Evolutionary conservation across 257 asterid species (phyloP).

Genomic region (Solanum boliviense): DNA sequence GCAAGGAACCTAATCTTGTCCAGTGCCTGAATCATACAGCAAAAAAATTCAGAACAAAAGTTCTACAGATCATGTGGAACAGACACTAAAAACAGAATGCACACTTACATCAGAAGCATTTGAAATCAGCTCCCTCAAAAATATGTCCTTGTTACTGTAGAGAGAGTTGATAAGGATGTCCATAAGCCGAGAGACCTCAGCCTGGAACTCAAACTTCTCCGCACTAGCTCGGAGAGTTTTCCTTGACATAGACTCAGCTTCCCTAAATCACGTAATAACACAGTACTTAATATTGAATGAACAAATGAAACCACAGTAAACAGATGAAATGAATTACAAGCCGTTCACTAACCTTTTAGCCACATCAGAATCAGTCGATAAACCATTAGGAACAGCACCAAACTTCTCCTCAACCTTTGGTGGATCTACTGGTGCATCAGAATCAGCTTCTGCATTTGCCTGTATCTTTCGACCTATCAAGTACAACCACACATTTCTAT

Average conservation of each 20-base stretch:
- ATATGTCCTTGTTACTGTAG: slow-evolving; percentile 88
- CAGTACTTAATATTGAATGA: neutral
- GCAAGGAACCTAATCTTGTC: slow-evolving; percentile 89
- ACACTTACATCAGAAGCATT: slow-evolving; percentile 92
- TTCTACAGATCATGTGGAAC: neutral
- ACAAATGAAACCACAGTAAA: neutral
- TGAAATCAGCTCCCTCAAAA: slow-evolving; percentile 92
- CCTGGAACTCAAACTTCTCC: slow-evolving; percentile 95
- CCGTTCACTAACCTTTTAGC: slow-evolving; percentile 41
- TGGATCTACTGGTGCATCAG: slow-evolving; percentile 61
- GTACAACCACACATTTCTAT: neutral
- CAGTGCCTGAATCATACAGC: slow-evolving; percentile 46
- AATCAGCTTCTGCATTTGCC: slow-evolving; percentile 66
- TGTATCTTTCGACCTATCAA: slow-evolving; percentile 51
- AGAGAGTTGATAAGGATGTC: slow-evolving; percentile 95
- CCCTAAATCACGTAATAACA: slow-evolving; percentile 33
- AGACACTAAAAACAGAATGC: neutral
- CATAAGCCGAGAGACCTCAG: slow-evolving; percentile 97
- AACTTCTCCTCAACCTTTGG: slow-evolving; percentile 83
- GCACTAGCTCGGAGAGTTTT: slow-evolving; percentile 56
- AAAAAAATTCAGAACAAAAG: neutral
- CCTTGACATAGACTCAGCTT: slow-evolving; percentile 81
- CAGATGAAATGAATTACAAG: neutral
- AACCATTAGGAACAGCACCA: slow-evolving; percentile 72
- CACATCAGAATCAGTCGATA: slow-evolving; percentile 87